Evolutionary conservation across 441 rosid species (phyloP), one percentile per base, ranked within the genome.

Genomic region (Corymbia citriodora): DNA sequence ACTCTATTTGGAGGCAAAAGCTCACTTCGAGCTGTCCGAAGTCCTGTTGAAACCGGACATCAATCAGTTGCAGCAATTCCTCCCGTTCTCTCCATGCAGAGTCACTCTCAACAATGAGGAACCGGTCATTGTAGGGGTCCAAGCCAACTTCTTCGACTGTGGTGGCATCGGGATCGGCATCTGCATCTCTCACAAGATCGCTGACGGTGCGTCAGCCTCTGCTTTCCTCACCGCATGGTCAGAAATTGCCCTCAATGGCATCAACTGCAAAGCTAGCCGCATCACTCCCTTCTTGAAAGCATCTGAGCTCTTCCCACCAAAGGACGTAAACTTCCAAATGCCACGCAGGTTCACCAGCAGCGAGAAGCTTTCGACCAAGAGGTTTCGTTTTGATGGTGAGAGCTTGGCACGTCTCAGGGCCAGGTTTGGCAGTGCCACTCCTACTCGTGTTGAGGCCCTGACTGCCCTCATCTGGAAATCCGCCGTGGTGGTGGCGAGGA

Each of bases 121-220:
- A 52, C 65, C 17, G 23, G 59, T 79, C 68, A 70, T 91, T 88
- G 68, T 89, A 86, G 55, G 88, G 68, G 50, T 90, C 21, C 92
- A 92, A 72, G 50, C 27, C 29, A 74, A 21, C 82, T 74, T 74
- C 25, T 74, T 36, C 4, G 50, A 74, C 83, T 74, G 93, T 63
- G 92, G 93, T 31, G 91, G 93, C 57, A 72, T 92, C 14, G 55
- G 54, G 19, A 14, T 92, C 21, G 91, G 90, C 19, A 29, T 87
- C 49, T 65, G n/a, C 29, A 31, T 92, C 13, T 87, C 93, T 16
- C 91, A 92, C 55, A 55, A 88, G 89, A 89, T 90, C n/a, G 61
- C 27, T 4, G 94, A 93, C 70, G 93, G 89, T 12, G 49, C 72
- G n/a, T 33, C 91, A 2, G 70, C 61, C 27, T n/a, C 72, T 19